Evolutionary conservation across 352 stramenopile genomes (phyloP).

Genomic region (Phytophthora idaei): DNA sequence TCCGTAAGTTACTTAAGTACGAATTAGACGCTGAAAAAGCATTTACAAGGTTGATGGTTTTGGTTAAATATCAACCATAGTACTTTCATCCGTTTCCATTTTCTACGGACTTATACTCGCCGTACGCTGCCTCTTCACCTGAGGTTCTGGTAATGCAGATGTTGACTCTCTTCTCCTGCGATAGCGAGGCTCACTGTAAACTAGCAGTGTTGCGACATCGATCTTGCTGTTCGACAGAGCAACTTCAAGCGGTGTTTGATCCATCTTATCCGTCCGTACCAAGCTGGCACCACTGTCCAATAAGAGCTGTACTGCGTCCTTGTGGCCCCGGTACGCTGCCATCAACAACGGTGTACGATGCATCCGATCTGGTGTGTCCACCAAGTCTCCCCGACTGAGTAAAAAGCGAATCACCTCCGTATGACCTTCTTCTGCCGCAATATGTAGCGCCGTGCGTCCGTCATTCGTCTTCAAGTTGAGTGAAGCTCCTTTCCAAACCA

Average conservation of each 20-base stretch:
- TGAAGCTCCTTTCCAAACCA: not conserved
- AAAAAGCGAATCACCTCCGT: not conserved
- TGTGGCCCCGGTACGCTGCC: not conserved
- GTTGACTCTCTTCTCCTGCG: not conserved
- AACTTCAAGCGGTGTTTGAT: not conserved
- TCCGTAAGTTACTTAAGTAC: too few relatives aligned
- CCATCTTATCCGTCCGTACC: not conserved
- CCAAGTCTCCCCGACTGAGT: not conserved
- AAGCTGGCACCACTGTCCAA: not conserved
- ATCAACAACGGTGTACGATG: not conserved
- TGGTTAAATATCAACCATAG: too few relatives aligned
- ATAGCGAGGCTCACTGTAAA: not conserved
- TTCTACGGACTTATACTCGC: not conserved
- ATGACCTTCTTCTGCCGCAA: not conserved
- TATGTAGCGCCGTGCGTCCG: not conserved
- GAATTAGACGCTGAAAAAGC: too few relatives aligned
- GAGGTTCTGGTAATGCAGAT: not conserved
- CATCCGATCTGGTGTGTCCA: not conserved
- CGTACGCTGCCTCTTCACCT: not conserved
- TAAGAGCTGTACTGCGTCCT: not conserved
- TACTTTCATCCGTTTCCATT: not conserved
- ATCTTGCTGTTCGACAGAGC: not conserved
- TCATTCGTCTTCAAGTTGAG: not conserved
- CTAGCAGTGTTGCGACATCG: not conserved
- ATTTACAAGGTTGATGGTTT: too few relatives aligned